Base-by-base conservation (phyloP, 345 rosid species). In the Pelargonium nanum region DNA sequence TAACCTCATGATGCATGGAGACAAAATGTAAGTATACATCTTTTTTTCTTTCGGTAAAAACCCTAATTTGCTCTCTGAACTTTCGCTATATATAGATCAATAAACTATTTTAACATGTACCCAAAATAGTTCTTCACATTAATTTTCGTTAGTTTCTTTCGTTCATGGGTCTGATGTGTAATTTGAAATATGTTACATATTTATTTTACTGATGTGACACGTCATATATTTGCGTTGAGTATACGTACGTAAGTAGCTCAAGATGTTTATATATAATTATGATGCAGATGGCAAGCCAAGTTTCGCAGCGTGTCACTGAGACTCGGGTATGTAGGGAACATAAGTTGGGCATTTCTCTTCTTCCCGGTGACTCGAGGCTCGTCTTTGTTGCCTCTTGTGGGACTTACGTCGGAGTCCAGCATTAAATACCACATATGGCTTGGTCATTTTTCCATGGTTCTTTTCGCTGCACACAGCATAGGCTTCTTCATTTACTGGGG, bases 381-480 rank as follows among this genome's bases (percentile, higher is more conserved):
- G 1, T 88, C 95, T 55, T 62, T 91, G 71, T 72, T 91, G 34
- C 77, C 78, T 6, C 56, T 80, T 15, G 63, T 91, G 6, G 96
- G 95, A 9, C 64, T 91, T 22, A 85, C 92, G 19, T 88, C 93
- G 19, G 98, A 91, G 63, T 73, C 78, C 1, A 79, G 95, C 89
- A 89, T 91, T 61, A 91, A 86, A 75, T 91, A 91, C 26, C 98
- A 91, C 53, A 85, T 85, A 28, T 91, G 98, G 96, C 70, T 91
- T 0, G 96, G 98, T 1, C 96, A 91, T 60, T 55, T 81, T 62
- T 82, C 80, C 69, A 75, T 88, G 87, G 16, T 62, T 19, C 55
- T 85, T 68, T 81, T 86, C 69, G 77, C 93, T 0, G 55, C 75
- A 53, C 96, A 91, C 54, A 95, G 98, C 16, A 22, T 89, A 25